Conservation (phyloP, 2,329 filamentous ascomycete genomes). For the Emmonsiellopsis sp. region DNA sequence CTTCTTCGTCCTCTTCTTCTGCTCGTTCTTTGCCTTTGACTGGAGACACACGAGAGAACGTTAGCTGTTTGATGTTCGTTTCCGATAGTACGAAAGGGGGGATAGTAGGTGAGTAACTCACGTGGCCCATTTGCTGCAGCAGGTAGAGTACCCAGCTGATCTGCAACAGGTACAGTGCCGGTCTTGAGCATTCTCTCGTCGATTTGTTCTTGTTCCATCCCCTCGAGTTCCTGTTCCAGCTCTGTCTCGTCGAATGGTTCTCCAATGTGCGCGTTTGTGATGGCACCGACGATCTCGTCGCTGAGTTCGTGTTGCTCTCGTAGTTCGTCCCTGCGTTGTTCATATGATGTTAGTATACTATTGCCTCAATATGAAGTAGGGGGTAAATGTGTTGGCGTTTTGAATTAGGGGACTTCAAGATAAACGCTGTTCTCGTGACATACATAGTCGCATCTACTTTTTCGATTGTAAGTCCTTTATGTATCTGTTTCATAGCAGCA, state of each 20-base stretch:
- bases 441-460: constrained; percentile 95
- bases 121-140: constrained; percentile 64
- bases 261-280: constrained; percentile 60
- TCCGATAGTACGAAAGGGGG: background rate
- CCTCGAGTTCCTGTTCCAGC: constrained; percentile 74
- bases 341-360: background rate
- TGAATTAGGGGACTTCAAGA: background rate
- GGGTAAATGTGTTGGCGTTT: too few species aligned
- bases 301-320: constrained; percentile 87
- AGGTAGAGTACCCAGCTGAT: constrained; percentile 69
- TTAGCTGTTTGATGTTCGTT: constrained; percentile 2
- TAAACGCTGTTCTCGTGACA: constrained; percentile 26
- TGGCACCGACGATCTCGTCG: constrained; percentile 83
- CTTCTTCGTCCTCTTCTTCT: constrained; percentile 92
- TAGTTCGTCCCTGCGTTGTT: constrained; percentile 63
- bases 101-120: constrained; percentile 41
- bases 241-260: constrained; percentile 76
- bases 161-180: constrained; percentile 70
- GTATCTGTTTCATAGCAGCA: constrained; percentile 85
- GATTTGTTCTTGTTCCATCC: constrained; percentile 82
- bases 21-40: constrained; percentile 40
- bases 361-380: background rate
- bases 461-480: constrained; percentile 81
- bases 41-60: constrained; percentile 16
- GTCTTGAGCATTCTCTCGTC: constrained; percentile 92